A percentile compares a stretch with the other conserved stretches of the same genome.
These are phyloP conservation scores for Heterobasidion occidentale DNA, from an alignment of 1,284 basidiomycete genomes.

Conservation along the genomic window DNA sequence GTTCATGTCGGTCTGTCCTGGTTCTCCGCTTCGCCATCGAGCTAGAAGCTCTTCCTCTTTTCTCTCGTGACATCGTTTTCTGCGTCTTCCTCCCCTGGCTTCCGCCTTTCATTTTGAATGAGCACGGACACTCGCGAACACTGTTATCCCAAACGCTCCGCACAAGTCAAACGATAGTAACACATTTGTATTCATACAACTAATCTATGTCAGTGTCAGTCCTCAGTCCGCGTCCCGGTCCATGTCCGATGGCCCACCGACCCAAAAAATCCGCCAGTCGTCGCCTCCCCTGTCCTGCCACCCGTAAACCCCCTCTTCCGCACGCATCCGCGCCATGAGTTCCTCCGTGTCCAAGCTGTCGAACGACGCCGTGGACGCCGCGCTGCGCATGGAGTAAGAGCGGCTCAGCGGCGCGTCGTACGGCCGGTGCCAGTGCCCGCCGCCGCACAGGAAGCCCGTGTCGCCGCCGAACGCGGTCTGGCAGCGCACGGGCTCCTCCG, in stretches of 20 bases:
- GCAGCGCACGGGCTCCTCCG: conserved; percentile 39
- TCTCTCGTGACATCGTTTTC: background rate
- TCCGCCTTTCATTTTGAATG: background rate
- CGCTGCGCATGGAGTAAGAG: conserved; percentile 33
- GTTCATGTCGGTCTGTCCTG: background rate
- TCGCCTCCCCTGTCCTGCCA: conserved; percentile 62
- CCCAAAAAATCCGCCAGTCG: conserved; percentile 75
- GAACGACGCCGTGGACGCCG: conserved; percentile 22
- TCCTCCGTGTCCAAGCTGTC: conserved; percentile 48
- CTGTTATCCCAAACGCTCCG: background rate
- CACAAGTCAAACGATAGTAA: background rate
- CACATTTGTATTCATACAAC: background rate
- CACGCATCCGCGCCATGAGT: conserved; percentile 31
- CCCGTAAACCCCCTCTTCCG: conserved; percentile 60
- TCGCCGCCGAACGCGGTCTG: conserved; percentile 59
- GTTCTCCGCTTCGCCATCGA: background rate
- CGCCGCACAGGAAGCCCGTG: conserved; percentile 50
- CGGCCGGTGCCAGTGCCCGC: conserved; percentile 66
- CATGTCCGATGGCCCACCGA: conserved; percentile 40
- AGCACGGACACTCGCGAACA: background rate
- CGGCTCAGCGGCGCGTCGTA: conserved; percentile 31
- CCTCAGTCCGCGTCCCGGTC: background rate
- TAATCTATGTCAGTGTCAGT: background rate
- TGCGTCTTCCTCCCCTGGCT: background rate
- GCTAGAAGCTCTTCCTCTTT: no score